These are phyloP conservation scores for Wallacemonas rigidus DNA, from an alignment of 208 protist genomes.

Conservation along the genomic window DNA sequence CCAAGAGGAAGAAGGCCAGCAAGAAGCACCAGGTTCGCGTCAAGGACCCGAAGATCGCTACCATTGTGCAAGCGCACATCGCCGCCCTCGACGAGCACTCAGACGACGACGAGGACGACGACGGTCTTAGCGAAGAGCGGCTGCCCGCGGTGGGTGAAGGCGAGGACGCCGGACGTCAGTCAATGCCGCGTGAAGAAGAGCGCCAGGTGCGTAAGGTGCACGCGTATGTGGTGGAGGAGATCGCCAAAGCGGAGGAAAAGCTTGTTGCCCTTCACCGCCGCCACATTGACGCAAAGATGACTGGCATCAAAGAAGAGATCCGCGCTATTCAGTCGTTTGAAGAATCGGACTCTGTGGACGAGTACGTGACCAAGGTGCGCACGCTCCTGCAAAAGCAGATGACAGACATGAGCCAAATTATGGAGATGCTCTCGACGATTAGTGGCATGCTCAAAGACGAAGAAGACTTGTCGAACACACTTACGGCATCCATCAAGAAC, in stretches of 20 bases:
- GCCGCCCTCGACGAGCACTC: conserved; percentile 57
- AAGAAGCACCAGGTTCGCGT: conserved; percentile 34
- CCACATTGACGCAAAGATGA: conserved; percentile 95
- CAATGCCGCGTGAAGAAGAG: conserved; percentile 66
- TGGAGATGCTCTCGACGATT: conserved; percentile 73
- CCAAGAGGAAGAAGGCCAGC: conserved; percentile 19
- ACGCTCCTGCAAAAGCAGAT: conserved; percentile 70
- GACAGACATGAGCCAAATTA: conserved; percentile 77
- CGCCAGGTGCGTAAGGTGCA: conserved; percentile 88
- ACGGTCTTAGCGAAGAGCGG: conserved; percentile 37
- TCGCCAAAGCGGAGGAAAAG: conserved; percentile 94
- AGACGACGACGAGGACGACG: conserved; percentile 66
- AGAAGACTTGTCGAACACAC: conserved; percentile 85
- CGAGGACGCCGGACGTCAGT: neutral
- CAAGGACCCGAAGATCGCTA: conserved; percentile 88
- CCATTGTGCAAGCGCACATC: conserved; percentile 88
- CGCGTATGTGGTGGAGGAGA: conserved; percentile 91
- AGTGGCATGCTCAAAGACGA: conserved; percentile 86
- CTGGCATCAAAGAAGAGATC: conserved; percentile 94
- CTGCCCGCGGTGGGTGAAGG: neutral
- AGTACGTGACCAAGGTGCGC: conserved; percentile 81
- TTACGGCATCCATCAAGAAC: conserved; percentile 55
- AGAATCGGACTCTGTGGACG: conserved; percentile 89
- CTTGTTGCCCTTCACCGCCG: conserved; percentile 90
- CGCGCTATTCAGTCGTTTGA: conserved; percentile 90